phyloP scores from a whole-genome alignment of 306 rosid species.

The Lotus japonicus region DNA sequence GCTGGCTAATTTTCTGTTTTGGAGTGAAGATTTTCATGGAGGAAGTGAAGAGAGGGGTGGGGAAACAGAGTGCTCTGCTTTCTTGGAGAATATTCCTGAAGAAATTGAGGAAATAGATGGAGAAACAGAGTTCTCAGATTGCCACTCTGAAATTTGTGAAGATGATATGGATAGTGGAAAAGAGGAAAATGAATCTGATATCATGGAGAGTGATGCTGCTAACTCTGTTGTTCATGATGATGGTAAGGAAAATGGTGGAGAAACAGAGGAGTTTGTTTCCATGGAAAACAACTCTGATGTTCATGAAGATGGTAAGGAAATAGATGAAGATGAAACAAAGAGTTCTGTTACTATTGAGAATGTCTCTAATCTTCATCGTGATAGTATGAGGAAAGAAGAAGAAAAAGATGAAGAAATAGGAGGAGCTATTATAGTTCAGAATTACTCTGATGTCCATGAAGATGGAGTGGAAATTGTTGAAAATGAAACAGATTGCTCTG shows the following conservation, averaged over 20 bases:
- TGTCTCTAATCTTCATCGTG: neutral
- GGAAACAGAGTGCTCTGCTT: slow-evolving; percentile 20
- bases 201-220: neutral
- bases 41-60: neutral
- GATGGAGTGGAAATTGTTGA: neutral
- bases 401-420: slow-evolving; percentile 1
- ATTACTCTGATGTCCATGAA: neutral
- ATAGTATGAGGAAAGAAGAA: neutral
- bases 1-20: slow-evolving; percentile 19
- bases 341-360: neutral
- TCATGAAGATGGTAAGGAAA: neutral
- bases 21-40: slow-evolving; percentile 15
- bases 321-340: slow-evolving; percentile 13
- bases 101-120: neutral
- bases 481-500: slow-evolving; percentile 7
- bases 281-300: neutral
- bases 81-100: neutral
- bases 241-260: neutral
- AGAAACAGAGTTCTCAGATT: slow-evolving; percentile 2
- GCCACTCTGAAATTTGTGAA: neutral
- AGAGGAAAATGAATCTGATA: slow-evolving; percentile 12
- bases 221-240: neutral
- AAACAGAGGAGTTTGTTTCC: neutral
- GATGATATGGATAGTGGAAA: neutral
- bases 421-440: neutral